Base-by-base conservation (phyloP, 352 stramenopile species). In the Phytopythium vexans region DNA sequence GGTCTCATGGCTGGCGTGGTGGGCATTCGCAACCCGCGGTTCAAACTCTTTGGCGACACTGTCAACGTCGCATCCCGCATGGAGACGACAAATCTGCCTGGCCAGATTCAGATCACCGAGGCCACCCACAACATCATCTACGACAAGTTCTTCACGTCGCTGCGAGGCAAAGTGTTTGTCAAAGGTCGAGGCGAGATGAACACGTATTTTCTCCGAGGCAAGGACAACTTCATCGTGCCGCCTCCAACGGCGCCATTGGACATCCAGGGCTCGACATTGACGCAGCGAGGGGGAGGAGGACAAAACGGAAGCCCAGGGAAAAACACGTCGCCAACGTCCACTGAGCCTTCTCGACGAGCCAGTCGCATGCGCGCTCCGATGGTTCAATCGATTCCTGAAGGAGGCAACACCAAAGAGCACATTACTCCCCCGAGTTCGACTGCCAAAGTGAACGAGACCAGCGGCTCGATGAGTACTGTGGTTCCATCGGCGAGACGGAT, bases 31-130 rank as follows among this genome's bases (percentile, higher is more conserved):
- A 93, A 92, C 21, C 87, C 82, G 35, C 76, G 86, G 14, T 96
- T 94, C 68, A 94, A 95, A 61, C 67, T 96, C 6, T 94, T 94
- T 56, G 86, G 86, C 3, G 86, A 94, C 49, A 91, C 86, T 1
- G 86, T 94, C 11, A 95, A 95, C 60, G 83, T 91, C 6, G 82
- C 86, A 2, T 93, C 81, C 27, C 74, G 82, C 1, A 95, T 95
- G 84, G 77, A 94, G 55, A 91, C 78, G 6, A 92, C 84, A 8
- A 92, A 92, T 46, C 51, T 91, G 16, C 72, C 79, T 0, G 80
- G 83, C 0, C 77, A 88, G 40, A 95, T 95, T 36, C 86, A 95
- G 52, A 85, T 93, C 54, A 91, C 80, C 1, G 72, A 87, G 49
- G 63, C 74, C 4, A 91, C 84, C 4, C 58, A 89, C 64, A 61